Percentiles rank a stretch among this genome's conserved stretches.
These are phyloP conservation scores for Dipodascus albidus DNA, from an alignment of 805 yeast genomes.

Conservation along the genomic window DNA sequence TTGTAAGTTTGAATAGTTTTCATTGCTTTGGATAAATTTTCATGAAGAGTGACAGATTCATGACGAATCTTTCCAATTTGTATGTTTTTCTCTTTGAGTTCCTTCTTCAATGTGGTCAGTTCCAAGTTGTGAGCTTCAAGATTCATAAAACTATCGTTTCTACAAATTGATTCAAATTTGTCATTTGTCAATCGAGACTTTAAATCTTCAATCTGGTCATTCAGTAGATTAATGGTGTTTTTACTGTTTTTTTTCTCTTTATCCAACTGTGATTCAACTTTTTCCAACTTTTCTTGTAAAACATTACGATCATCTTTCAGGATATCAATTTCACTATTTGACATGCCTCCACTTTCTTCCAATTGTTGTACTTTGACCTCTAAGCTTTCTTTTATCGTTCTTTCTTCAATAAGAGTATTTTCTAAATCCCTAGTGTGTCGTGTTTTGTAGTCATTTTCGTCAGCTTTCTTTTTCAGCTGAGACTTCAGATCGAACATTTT, in stretches of 20 bases:
- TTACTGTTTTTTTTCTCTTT: background rate
- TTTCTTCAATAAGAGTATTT: conserved; percentile 24
- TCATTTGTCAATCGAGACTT: conserved; percentile 12
- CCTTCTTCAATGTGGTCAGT: conserved; percentile 35
- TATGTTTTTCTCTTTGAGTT: conserved; percentile 57
- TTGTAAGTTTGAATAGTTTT: conserved; percentile 71
- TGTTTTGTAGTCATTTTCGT: conserved; percentile 8
- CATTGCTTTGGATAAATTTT: conserved; percentile 88
- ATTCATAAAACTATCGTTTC: conserved; percentile 21
- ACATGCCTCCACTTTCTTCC: conserved; percentile 22
- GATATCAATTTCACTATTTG: conserved; percentile 18
- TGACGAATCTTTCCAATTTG: conserved; percentile 85
- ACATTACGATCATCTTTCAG: conserved; percentile 15
- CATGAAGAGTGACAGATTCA: conserved; percentile 87
- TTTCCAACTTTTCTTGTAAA: conserved; percentile 18
- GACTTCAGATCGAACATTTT: conserved; percentile 17
- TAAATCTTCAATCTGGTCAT: conserved; percentile 7
- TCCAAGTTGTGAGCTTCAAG: conserved; percentile 24
- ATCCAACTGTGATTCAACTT: conserved; percentile 23
- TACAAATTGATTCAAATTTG: conserved; percentile 11
- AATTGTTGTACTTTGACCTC: conserved; percentile 18
- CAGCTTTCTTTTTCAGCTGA: conserved; percentile 11
- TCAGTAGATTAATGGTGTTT: background rate
- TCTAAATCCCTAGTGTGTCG: conserved; percentile 22
- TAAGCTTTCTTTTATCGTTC: conserved; percentile 10